Evolutionary conservation across 2,329 filamentous ascomycete genomes (phyloP), one percentile per base, ranked within the genome.

Genomic region (Metarhizium guizhouense): DNA sequence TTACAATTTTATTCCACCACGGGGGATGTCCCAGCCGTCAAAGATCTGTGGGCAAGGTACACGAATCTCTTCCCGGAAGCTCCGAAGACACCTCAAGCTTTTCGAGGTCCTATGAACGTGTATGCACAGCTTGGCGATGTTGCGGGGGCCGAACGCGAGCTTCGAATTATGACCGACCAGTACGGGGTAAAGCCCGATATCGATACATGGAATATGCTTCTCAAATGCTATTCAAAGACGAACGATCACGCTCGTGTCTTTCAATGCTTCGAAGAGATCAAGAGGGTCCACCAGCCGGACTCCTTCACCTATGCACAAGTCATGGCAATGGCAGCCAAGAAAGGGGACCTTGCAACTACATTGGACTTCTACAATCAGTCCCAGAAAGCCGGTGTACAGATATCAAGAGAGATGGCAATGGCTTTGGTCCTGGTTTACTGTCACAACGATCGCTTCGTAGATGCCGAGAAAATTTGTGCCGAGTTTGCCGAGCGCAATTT

Each of bases 291-390:
- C 3, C 63, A 69, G 25, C 85, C 88, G 0, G 81, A 89, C 66
- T 64, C 72, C 0, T 78, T 82, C 62, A 88, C 85, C 0, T 90
- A 90, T 63, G 83, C 81, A 3, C 87, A 85, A 5, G 72, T 95
- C 59, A 88, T 96, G 81, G 79, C 82, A 29, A 76, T 95, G 63
- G 82, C 83, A 52, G 85, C 85, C 16, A 77, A 76, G 14, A 79
- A 83, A 61, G 91, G 92, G 25, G 91, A 96, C 65, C 71, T 92
- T 2, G 81, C 86, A 25, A 80, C 81, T 53, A 84, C 88, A 1
- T 74, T 86, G 29, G 76, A 84, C 25, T 70, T 95, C 16, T 83
- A 88, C 61, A 75, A 78, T 34, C 74, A 82, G 56, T 86, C 88
- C 14, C 79, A 83, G 57, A 65, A 78, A n/a, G 66, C 73, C 3